Base-by-base conservation (phyloP, 2,329 filamentous ascomycete species). In the Colletotrichum magnum region DNA sequence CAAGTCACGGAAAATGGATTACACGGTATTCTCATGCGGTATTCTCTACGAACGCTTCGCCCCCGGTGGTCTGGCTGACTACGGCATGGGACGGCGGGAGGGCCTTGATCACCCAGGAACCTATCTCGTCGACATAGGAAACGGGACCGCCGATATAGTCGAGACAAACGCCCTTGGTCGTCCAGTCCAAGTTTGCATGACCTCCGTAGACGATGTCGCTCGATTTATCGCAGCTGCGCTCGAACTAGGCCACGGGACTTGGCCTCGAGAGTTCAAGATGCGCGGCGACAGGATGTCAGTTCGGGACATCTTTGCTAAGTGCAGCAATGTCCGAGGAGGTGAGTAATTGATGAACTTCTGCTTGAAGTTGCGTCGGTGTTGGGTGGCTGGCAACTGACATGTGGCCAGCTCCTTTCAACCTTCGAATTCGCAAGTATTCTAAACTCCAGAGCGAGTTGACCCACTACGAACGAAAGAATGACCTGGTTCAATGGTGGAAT, bases 11-110 rank as follows among this genome's bases (percentile, higher is more conserved):
- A 80, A 83, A 52, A 92, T 94, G 81, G 85, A 87, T 50, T 93
- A 87, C 70, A 94, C 92, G 0, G 84, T 90, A 28, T 94, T 94
- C 78, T 88, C 90, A 0, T 94, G 93, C 73, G 93, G 93, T 21
- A 79, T 94, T 36, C 89, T 94, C 72, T 94, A 94, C 83, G 92
- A 94, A 76, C 84, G 92, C 1, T 94, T 94, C 74, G 89, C 88
- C 21, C 90, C 89, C 0, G 89, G 88, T 3, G 93, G 93, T 0
- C 84, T 94, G 68, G 83, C 84, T 13, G 81, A 84, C 18, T 84
- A 89, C 62, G 82, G 85, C 41, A 89, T 94, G 54, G 91, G 91
- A 1, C 74, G 75, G 32, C 84, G 85, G n/a, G 86, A 84, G 50
- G 85, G 86, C 18, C 81, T 89, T 24, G 80, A 82, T 9, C 81